These are phyloP conservation scores for Sugiyamaella grinbergsii DNA, from an alignment of 1,139 yeast genomes.

Conservation along the genomic window DNA sequence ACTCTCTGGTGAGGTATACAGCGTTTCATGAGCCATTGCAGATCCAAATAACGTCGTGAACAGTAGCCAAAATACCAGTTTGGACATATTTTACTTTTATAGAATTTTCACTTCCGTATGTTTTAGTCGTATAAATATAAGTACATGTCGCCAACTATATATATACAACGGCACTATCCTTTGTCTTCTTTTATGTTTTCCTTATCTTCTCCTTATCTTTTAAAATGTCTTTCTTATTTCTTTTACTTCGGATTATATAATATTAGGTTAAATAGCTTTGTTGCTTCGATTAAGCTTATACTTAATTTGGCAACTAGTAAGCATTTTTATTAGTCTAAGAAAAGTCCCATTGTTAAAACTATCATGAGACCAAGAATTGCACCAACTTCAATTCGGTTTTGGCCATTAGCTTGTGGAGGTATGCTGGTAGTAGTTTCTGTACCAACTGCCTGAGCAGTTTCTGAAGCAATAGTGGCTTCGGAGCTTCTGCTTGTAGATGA, in stretches of 20 bases:
- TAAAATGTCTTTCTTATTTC: not conserved
- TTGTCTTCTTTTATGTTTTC: too few species aligned
- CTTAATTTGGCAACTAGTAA: not conserved
- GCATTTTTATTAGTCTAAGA: not conserved
- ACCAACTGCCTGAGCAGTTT: conserved; percentile 4
- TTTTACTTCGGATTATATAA: not conserved
- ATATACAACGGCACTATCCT: too few species aligned
- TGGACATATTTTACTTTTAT: not conserved
- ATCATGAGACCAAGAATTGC: conserved; percentile 8
- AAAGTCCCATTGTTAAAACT: conserved; percentile 5
- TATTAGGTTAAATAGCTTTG: not conserved
- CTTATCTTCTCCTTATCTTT: not conserved
- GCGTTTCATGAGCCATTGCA: not conserved
- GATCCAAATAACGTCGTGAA: not conserved
- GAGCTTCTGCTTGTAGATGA: not conserved
- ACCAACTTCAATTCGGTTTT: conserved; percentile 4
- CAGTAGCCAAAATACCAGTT: not conserved
- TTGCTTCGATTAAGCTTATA: not conserved
- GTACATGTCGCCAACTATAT: too few species aligned
- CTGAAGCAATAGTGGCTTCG: not conserved
- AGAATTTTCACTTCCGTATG: too few species aligned
- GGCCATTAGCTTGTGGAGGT: conserved; percentile 14
- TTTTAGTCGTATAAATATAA: too few species aligned
- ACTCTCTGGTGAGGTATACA: conserved; percentile 6
- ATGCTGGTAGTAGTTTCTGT: conserved; percentile 11